These are phyloP conservation scores for Boletellus emodensis DNA, from an alignment of 768 basidiomycete genomes.

Conservation along the genomic window DNA sequence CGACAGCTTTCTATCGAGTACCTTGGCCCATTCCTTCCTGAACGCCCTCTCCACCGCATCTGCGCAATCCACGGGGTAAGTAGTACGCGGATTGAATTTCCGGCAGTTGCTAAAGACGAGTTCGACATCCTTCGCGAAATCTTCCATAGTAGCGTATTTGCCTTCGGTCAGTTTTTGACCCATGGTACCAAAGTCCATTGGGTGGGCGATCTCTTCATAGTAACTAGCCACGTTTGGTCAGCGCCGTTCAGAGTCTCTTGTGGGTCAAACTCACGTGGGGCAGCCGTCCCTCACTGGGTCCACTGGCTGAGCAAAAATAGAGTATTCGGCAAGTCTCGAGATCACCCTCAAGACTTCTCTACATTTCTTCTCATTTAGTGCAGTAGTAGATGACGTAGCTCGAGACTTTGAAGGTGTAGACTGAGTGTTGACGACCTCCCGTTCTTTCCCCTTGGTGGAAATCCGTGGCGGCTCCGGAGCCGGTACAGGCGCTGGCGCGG, in stretches of 20 bases:
- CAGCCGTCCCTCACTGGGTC: constrained; percentile 81
- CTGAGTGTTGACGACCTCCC: constrained; percentile 40
- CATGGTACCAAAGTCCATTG: constrained; percentile 94
- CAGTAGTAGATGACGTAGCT: constrained; percentile 37
- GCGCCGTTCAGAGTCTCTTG: neutral
- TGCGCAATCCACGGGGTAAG: constrained; percentile 69
- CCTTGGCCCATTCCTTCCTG: constrained; percentile 85
- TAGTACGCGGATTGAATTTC: constrained; percentile 83
- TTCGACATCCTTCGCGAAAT: constrained; percentile 74
- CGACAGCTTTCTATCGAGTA: constrained; percentile 65
- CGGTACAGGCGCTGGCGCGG: constrained; percentile 16
- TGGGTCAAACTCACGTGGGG: constrained; percentile 66
- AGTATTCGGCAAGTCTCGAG: constrained; percentile 58
- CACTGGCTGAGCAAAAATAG: constrained; percentile 77
- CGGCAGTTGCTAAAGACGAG: constrained; percentile 88
- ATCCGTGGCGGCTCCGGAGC: constrained; percentile 30
- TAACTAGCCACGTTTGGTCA: constrained; percentile 51
- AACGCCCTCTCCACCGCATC: constrained; percentile 70
- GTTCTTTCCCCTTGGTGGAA: constrained; percentile 74
- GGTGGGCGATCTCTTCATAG: constrained; percentile 83
- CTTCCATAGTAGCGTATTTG: constrained; percentile 76
- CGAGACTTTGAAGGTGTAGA: constrained; percentile 39
- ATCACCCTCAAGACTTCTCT: constrained; percentile 63
- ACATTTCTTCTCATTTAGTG: constrained; percentile 82
- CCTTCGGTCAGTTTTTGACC: constrained; percentile 58